Base-by-base conservation (phyloP, 163 green algal species). In the Prototheca cutis region DNA sequence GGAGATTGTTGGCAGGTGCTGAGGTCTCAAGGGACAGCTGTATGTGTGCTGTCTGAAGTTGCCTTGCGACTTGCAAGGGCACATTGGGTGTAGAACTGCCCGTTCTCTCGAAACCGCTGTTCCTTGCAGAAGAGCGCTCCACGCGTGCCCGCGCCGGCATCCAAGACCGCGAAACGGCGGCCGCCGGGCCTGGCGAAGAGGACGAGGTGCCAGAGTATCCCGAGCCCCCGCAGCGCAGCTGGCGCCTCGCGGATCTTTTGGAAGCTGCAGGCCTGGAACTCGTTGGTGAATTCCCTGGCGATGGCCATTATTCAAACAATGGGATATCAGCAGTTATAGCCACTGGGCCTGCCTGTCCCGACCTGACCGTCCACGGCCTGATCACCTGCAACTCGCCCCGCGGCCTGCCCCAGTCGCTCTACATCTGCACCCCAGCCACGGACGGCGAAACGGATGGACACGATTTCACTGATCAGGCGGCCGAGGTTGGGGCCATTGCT, bases 371-470 rank as follows among this genome's bases (percentile, higher is more conserved):
- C 7, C 32, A 27, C 7, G 63, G 70, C 55, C 49, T 86, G 0
- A 75, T 87, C 25, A 74, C 84, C 19, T 87, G 79, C 63, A 72
- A 76, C 57, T 76, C 68, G 3, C 24, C 53, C 18, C 25, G n/a
- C 34, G 62, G 42, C 0, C 30, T 54, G 19, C 33, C 51, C 34
- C 65, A 59, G 5, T 47, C 62, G 19, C 56, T 76, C 10, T 76
- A 76, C n/a, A 52, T 76, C 8, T 76, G 68, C 40, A 59, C 62
- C 27, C 62, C 68, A 40, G 58, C 63, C 15, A 21, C 19, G 0
- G 55, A 64, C 5, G 58, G 52, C 17, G 28, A 66, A 29, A 25
- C 33, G 25, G 78, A 86, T 54, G 78, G 78, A 7, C 79, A 86
- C 65, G 53, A 74, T 27, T 62, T 10, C 27, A 30, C 33, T 29